A percentile compares a stretch with the other conserved stretches of the same genome.
Evolutionary conservation across 371 early-diverging fungal genomes (phyloP).

Genomic region (Apophysomyces ossiformis): DNA sequence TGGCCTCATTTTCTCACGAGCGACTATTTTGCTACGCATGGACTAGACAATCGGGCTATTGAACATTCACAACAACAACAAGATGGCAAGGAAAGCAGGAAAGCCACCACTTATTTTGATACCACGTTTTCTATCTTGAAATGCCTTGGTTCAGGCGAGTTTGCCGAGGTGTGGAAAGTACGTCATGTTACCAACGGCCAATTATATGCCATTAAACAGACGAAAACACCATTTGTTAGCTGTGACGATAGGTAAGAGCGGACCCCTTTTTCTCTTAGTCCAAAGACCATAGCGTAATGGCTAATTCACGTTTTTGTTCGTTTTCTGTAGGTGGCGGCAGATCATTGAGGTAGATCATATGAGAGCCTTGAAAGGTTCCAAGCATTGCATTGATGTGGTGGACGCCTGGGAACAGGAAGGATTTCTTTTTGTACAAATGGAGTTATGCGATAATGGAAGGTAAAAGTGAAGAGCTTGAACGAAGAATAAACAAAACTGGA

Average conservation of each 20-base stretch:
- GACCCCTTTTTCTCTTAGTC: no score
- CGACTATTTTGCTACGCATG: slow-evolving; percentile 36
- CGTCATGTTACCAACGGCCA: slow-evolving; percentile 58
- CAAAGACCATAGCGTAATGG: background rate
- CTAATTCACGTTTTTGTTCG: background rate
- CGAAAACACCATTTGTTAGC: slow-evolving; percentile 70
- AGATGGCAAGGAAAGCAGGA: slow-evolving; percentile 12
- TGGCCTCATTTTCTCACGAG: slow-evolving; percentile 39
- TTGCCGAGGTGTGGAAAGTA: slow-evolving; percentile 79
- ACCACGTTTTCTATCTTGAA: slow-evolving; percentile 29
- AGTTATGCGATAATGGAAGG: slow-evolving; percentile 83
- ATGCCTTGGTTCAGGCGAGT: slow-evolving; percentile 76
- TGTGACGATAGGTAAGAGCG: slow-evolving; percentile 65
- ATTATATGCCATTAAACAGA: slow-evolving; percentile 80
- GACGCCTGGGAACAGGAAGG: slow-evolving; percentile 94
- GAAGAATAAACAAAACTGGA: background rate
- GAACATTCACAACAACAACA: background rate
- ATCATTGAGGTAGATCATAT: slow-evolving; percentile 84
- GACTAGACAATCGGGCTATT: slow-evolving; percentile 16
- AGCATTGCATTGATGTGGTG: slow-evolving; percentile 70
- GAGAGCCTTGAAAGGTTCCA: slow-evolving; percentile 62
- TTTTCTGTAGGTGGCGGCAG: slow-evolving; percentile 53
- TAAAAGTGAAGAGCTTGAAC: slow-evolving; percentile 31
- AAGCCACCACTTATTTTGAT: slow-evolving; percentile 35
- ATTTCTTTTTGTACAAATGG: slow-evolving; percentile 85